Evolutionary conservation across 2,329 filamentous ascomycete genomes (phyloP).

Genomic region (Penicillium digitatum): DNA sequence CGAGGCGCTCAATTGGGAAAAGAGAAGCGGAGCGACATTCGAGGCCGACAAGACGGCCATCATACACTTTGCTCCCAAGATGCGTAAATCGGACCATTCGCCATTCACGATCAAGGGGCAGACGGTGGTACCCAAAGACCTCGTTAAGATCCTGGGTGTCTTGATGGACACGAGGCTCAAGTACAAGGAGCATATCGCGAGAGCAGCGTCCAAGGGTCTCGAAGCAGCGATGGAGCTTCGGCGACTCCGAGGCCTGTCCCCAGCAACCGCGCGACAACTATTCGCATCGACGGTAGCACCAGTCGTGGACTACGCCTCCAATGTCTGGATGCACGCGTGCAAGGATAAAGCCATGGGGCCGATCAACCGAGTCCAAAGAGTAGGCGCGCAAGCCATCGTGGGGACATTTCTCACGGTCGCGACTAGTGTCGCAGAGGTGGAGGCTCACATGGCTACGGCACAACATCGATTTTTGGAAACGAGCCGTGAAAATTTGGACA

Average conservation of each 20-base stretch:
- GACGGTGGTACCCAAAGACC: too few relatives aligned
- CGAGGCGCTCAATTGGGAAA: slow-evolving; percentile 21
- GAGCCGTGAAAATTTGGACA: too few relatives aligned
- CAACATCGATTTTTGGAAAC: too few relatives aligned
- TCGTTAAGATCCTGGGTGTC: too few relatives aligned
- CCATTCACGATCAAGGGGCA: too few relatives aligned
- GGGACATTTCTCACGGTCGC: slow-evolving; percentile 19
- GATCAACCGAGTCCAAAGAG: slow-evolving; percentile 21
- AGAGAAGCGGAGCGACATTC: slow-evolving; percentile 29
- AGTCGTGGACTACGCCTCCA: slow-evolving; percentile 25
- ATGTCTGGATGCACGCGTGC: slow-evolving; percentile 21
- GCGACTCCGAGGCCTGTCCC: slow-evolving; percentile 6
- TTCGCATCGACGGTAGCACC: slow-evolving; percentile 21
- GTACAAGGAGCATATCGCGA: too few relatives aligned
- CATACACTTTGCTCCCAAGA: too few relatives aligned
- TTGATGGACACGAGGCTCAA: too few relatives aligned
- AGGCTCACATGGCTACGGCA: too few relatives aligned
- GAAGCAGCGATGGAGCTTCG: slow-evolving; percentile 14
- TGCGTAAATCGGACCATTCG: too few relatives aligned
- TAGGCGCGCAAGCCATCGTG: slow-evolving; percentile 22
- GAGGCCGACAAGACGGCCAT: slow-evolving; percentile 28
- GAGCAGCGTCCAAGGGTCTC: slow-evolving; percentile 16
- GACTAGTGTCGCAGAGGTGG: too few relatives aligned
- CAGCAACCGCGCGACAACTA: slow-evolving; percentile 18
- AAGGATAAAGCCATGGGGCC: slow-evolving; percentile 9